These are phyloP conservation scores for Gentiana straminea DNA, from an alignment of 257 asterid genomes.

Conservation along the genomic window DNA sequence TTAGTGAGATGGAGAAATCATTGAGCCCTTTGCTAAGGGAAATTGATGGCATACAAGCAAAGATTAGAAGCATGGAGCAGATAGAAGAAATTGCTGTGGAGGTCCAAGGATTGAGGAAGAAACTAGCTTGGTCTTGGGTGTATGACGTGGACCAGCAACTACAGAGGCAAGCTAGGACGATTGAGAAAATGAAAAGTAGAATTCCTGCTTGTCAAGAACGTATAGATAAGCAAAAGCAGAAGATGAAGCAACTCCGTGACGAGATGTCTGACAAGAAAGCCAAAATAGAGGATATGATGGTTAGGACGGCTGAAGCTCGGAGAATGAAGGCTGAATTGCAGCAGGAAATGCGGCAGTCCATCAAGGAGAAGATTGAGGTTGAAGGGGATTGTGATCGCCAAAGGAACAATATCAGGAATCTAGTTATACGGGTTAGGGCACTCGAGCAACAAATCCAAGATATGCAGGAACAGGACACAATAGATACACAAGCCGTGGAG, in stretches of 20 bases:
- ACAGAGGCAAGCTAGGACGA: constrained; percentile 32
- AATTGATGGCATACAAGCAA: too few relatives aligned
- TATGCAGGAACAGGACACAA: too few relatives aligned
- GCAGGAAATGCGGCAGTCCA: constrained; percentile 49
- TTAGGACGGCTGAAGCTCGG: constrained; percentile 61
- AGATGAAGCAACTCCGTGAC: constrained; percentile 45
- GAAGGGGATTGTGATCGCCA: constrained; percentile 39
- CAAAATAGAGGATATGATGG: constrained; percentile 47
- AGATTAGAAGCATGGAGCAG: too few relatives aligned
- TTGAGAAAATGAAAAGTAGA: constrained; percentile 53
- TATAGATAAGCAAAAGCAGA: constrained; percentile 44
- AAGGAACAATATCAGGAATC: constrained; percentile 20
- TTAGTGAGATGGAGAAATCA: constrained; percentile 60
- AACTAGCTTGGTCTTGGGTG: too few relatives aligned
- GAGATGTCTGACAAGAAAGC: constrained; percentile 47
- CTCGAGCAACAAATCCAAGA: too few relatives aligned
- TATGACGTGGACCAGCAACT: constrained; percentile 53
- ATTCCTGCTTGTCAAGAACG: constrained; percentile 20
- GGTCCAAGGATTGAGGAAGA: too few relatives aligned
- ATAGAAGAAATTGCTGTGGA: too few relatives aligned
- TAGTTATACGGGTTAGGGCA: too few relatives aligned
- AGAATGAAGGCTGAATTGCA: constrained; percentile 56
- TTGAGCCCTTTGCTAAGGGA: constrained; percentile 24
- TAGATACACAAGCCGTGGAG: too few relatives aligned
- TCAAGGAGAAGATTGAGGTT: constrained; percentile 49